Evolutionary conservation across 768 basidiomycete genomes (phyloP), one percentile per base, ranked within the genome.

Genomic region (Russula sp.): DNA sequence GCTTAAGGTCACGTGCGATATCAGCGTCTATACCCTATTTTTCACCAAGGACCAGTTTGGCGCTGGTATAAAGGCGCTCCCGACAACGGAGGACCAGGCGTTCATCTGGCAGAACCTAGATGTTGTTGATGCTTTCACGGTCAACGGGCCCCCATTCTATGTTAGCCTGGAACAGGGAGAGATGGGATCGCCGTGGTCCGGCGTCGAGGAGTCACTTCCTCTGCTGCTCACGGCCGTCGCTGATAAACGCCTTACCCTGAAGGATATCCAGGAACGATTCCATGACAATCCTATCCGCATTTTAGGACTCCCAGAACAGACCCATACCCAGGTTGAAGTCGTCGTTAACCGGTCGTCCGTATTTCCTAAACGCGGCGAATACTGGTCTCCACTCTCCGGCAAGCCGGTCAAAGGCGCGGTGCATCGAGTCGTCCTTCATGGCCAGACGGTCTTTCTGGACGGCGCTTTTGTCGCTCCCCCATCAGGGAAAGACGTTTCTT

Each of bases 1-100:
- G 13, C 83, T 98, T 69, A 89, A 91, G 70, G 96, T 98, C 55
- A 98, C 96, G 3, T 98, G 96, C 74, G 97, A 99, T 69, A 92
- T 97, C 37, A 87, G 94, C 14, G 82, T 98, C 55, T 98, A 89
- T 74, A 83, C 91, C 18, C 77, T 99, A 57, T 98, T 97, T 83
- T 95, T 92, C 78, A 84, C 82, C 2, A 79, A 77, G 50, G 88
- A 88, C 58, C 80, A 91, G 63, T 95, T 84, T 77, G 86, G 88
- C 1, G 18, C 47, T 4, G 20, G 51, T 11, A 77, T 75, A 1
- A 79, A 85, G 20, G 76, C 77, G 67, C 80, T 97, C 44, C 95
- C 94, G 3, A 80, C 88, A 0, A 70, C 74, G 2, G 83, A 85
- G 57, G 91, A 95, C 67, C 94, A 97, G 73, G 80, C 81, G 55